Evolutionary conservation across 2,329 filamentous ascomycete genomes (phyloP).

Genomic region (Ophidiomyces ophidiicola): DNA sequence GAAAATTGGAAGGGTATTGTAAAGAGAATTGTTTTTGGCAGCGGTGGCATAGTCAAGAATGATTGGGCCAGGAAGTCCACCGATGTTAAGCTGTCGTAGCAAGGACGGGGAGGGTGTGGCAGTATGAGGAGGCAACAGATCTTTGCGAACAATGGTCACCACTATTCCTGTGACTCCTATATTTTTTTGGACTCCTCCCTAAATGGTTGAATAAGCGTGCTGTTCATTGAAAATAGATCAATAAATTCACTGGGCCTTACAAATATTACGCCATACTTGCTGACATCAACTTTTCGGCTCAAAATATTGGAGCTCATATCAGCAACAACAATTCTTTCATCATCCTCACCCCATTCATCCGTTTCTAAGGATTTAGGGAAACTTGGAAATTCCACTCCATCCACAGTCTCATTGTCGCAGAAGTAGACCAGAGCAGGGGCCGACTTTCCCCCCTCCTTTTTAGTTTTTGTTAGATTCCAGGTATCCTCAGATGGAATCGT

Average conservation of each 20-base stretch:
- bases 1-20: conserved; percentile 93
- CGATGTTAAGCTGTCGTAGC: conserved; percentile 61
- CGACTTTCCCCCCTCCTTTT: conserved; percentile 41
- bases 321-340: conserved; percentile 65
- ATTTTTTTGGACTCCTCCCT: conserved; percentile 82
- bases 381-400: conserved; percentile 76
- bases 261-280: conserved; percentile 74
- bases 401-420: conserved; percentile 81
- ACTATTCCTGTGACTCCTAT: conserved; percentile 76
- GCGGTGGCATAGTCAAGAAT: conserved; percentile 74
- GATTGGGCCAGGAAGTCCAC: conserved; percentile 52
- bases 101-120: conserved; percentile 55
- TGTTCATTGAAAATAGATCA: background rate
- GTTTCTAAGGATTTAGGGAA: conserved; percentile 54
- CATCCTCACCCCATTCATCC: conserved; percentile 45
- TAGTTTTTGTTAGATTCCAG: conserved; percentile 58
- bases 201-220: conserved; percentile 1
- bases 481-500: conserved; percentile 63
- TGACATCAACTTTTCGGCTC: conserved; percentile 61
- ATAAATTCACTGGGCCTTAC: conserved; percentile 36
- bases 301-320: conserved; percentile 96
- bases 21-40: conserved; percentile 85
- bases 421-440: conserved; percentile 62
- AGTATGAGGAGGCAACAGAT: conserved; percentile 55
- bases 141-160: conserved; percentile 72